Conservation (phyloP, 768 basidiomycete species). For the Austroboletus festivus region DNA sequence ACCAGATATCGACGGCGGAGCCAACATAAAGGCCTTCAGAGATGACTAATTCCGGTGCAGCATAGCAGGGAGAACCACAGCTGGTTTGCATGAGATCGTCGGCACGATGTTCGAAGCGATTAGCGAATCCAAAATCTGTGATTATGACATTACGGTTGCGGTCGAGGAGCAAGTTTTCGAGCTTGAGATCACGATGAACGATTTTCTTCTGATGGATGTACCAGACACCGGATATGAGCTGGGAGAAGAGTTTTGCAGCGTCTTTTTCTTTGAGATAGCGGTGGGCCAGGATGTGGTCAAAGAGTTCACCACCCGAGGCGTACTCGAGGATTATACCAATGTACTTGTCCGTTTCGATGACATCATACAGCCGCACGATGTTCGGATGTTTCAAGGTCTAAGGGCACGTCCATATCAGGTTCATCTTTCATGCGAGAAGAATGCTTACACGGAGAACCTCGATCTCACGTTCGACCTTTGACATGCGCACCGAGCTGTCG, state of each 20-base stretch:
- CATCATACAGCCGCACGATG: slow-evolving; percentile 96
- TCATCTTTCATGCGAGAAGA: slow-evolving; percentile 3
- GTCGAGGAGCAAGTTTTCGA: slow-evolving; percentile 96
- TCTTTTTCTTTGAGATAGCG: slow-evolving; percentile 93
- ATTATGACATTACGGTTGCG: slow-evolving; percentile 98
- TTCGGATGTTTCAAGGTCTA: slow-evolving; percentile 96
- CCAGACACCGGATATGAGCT: slow-evolving; percentile 97
- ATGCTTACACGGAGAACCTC: slow-evolving; percentile 84
- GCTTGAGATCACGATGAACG: slow-evolving; percentile 97
- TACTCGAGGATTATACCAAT: slow-evolving; percentile 99
- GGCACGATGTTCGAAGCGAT: slow-evolving; percentile 87
- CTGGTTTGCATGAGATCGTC: slow-evolving; percentile 99
- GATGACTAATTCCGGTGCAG: slow-evolving; percentile 96
- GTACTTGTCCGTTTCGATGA: slow-evolving; percentile 99
- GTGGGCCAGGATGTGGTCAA: slow-evolving; percentile 98
- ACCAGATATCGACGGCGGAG: slow-evolving; percentile 97
- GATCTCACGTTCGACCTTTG: slow-evolving; percentile 96
- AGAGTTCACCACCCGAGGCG: slow-evolving; percentile 96
- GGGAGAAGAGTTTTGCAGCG: slow-evolving; percentile 93
- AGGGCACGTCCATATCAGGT: slow-evolving; percentile 8
- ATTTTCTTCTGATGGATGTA: slow-evolving; percentile 99
- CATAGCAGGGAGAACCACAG: slow-evolving; percentile 97
- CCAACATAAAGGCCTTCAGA: slow-evolving; percentile 97
- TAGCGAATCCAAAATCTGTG: slow-evolving; percentile 99
- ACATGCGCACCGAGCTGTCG: slow-evolving; percentile 80